phyloP scores from a whole-genome alignment of 106 monocot species.

The Vanilla planifolia region DNA sequence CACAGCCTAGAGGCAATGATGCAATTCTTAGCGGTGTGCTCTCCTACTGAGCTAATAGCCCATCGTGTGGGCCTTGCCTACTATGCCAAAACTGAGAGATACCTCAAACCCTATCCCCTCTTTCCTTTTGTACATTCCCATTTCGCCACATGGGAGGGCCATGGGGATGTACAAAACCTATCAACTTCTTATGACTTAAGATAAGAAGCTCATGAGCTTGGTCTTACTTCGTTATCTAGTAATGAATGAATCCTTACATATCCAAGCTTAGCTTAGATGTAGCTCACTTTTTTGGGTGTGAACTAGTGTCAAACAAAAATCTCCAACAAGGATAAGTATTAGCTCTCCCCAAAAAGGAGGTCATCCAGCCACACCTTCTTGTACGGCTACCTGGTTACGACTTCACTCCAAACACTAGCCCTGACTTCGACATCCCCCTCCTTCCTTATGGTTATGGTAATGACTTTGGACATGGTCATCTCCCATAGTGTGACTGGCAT shows the following conservation, averaged over 20 bases:
- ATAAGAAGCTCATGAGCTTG: constrained; percentile 1
- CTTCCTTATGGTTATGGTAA: constrained; percentile 9
- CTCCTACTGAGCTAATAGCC: too few relatives aligned
- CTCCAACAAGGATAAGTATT: constrained; percentile 11
- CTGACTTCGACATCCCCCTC: constrained; percentile 14
- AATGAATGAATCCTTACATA: neutral
- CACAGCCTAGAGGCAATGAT: neutral
- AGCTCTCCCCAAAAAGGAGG: constrained; percentile 6
- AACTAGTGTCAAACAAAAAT: neutral
- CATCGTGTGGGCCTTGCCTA: too few relatives aligned
- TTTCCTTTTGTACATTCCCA: too few relatives aligned
- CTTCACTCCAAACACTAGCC: constrained; percentile 14
- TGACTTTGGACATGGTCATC: constrained; percentile 3
- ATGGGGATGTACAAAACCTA: too few relatives aligned
- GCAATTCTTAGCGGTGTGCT: neutral
- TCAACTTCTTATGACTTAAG: too few relatives aligned
- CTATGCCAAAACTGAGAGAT: too few relatives aligned
- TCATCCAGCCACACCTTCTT: constrained; percentile 5
- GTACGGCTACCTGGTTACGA: constrained; percentile 13
- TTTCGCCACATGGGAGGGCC: too few relatives aligned
- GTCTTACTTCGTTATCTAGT: neutral
- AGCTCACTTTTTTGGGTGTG: too few relatives aligned
- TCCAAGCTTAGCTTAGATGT: too few relatives aligned
- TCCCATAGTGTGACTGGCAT: constrained; percentile 11
- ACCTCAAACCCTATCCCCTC: too few relatives aligned